Conservation (phyloP, 495 filamentous ascomycete genomes). For the Corynascus novoguineensis region DNA sequence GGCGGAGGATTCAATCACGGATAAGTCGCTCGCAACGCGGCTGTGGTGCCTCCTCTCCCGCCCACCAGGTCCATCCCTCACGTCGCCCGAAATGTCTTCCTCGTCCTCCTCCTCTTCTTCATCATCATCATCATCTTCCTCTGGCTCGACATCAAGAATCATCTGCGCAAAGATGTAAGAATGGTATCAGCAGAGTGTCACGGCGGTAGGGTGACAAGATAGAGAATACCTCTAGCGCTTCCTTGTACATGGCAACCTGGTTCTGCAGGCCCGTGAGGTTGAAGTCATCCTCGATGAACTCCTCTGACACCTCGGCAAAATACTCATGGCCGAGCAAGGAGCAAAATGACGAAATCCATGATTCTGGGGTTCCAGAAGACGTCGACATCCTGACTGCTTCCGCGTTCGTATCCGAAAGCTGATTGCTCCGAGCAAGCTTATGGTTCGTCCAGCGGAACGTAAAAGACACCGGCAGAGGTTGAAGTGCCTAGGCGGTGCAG, state of each 20-base stretch:
- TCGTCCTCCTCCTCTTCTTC: constrained; percentile 73
- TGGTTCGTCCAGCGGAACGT: no score
- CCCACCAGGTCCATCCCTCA: constrained; percentile 39
- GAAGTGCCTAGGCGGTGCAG: not conserved
- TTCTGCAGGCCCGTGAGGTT: constrained; percentile 92
- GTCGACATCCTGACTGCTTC: constrained; percentile 46
- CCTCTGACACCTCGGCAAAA: constrained; percentile 96
- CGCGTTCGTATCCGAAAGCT: no score
- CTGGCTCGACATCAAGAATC: constrained; percentile 97
- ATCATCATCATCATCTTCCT: constrained; percentile 82
- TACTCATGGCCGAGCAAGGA: constrained; percentile 94
- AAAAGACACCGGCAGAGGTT: not conserved
- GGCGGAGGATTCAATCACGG: constrained; percentile 91
- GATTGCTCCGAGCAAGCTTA: no score
- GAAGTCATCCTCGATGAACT: constrained; percentile 99
- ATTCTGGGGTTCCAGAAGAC: constrained; percentile 81
- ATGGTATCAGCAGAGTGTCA: constrained; percentile 17
- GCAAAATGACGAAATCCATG: constrained; percentile 97
- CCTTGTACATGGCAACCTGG: constrained; percentile 98
- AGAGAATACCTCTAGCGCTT: constrained; percentile 58
- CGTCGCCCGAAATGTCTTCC: constrained; percentile 69
- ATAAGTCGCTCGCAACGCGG: constrained; percentile 83
- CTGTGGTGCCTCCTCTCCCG: constrained; percentile 69
- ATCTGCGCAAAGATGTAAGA: constrained; percentile 55
- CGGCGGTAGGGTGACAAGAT: not conserved